Percentiles rank a stretch among this genome's conserved stretches.
These are phyloP conservation scores for Cryptococcus sp. DNA, from an alignment of 1,284 basidiomycete genomes.

Conservation along the genomic window DNA sequence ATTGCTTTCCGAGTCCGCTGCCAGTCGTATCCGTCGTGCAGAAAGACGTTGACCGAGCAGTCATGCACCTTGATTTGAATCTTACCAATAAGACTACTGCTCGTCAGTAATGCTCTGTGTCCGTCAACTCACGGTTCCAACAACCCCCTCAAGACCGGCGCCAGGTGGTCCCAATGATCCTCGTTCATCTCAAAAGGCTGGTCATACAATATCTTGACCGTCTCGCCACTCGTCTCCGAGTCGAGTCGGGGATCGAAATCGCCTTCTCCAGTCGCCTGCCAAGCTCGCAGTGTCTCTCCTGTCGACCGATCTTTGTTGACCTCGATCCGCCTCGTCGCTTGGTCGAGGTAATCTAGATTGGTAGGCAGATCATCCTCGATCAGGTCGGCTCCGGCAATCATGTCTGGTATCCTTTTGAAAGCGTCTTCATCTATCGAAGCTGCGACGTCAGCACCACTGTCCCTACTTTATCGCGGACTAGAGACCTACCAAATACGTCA, in stretches of 20 bases:
- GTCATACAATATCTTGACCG: slow-evolving; percentile 67
- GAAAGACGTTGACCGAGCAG: slow-evolving; percentile 59
- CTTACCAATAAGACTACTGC: slow-evolving; percentile 18
- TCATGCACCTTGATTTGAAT: slow-evolving; percentile 54
- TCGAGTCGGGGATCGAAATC: slow-evolving; percentile 9
- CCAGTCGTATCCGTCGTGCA: slow-evolving; percentile 97
- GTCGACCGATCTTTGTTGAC: slow-evolving; percentile 59
- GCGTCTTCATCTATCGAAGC: slow-evolving; percentile 79
- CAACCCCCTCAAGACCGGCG: slow-evolving; percentile 35
- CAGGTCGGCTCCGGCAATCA: slow-evolving; percentile 69
- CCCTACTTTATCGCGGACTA: background rate
- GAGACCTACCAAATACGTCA: slow-evolving; percentile 31
- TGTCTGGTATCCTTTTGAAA: slow-evolving; percentile 65
- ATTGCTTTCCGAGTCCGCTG: slow-evolving; percentile 73
- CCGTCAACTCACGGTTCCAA: slow-evolving; percentile 24
- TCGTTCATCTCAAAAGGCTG: slow-evolving; percentile 57
- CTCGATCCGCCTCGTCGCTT: slow-evolving; percentile 47
- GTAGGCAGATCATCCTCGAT: slow-evolving; percentile 85
- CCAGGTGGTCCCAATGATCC: slow-evolving; percentile 64
- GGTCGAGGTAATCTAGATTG: slow-evolving; percentile 80
- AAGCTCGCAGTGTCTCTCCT: slow-evolving; percentile 47
- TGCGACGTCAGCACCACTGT: slow-evolving; percentile 29
- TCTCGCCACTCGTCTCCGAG: slow-evolving; percentile 63
- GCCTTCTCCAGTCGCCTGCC: slow-evolving; percentile 31
- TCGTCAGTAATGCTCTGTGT: background rate